A percentile compares a stretch with the other conserved stretches of the same genome.
These are phyloP conservation scores for Cadophora luteo-olivacea DNA, from an alignment of 2,329 filamentous ascomycete genomes.

Conservation along the genomic window DNA sequence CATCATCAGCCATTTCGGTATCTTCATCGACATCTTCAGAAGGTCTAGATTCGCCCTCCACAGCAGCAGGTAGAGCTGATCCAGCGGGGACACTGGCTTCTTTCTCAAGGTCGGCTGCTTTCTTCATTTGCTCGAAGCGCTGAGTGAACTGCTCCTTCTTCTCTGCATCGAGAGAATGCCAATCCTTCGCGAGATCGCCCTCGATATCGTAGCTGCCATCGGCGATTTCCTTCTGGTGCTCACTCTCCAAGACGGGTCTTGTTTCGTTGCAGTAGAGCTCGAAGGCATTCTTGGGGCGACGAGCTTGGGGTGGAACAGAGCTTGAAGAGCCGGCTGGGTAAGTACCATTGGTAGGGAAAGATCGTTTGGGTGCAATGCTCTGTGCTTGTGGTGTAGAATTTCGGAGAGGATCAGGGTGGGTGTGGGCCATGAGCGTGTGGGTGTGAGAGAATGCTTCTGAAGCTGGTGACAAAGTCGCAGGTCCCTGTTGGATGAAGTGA, in stretches of 20 bases:
- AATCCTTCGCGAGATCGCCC: slow-evolving; percentile 37
- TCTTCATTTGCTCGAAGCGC: slow-evolving; percentile 43
- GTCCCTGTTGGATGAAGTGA: slow-evolving; percentile 55
- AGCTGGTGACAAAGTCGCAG: slow-evolving; percentile 54
- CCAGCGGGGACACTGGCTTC: slow-evolving; percentile 27
- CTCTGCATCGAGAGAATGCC: slow-evolving; percentile 37
- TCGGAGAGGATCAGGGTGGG: slow-evolving; percentile 46
- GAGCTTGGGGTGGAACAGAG: slow-evolving; percentile 24
- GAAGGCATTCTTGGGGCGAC: slow-evolving; percentile 38
- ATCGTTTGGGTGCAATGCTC: slow-evolving; percentile 29
- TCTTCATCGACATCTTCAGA: slow-evolving; percentile 41
- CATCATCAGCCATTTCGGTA: slow-evolving; percentile 45
- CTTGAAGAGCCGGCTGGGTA: slow-evolving; percentile 19
- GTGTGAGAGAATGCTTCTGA: slow-evolving; percentile 61
- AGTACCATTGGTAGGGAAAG: slow-evolving; percentile 46
- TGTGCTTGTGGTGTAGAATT: slow-evolving; percentile 42
- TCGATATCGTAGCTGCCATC: slow-evolving; percentile 42
- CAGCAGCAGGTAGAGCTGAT: slow-evolving; percentile 30
- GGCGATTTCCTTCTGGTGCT: slow-evolving; percentile 37
- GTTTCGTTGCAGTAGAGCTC: slow-evolving; percentile 42
- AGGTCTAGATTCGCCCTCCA: slow-evolving; percentile 31
- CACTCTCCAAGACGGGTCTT: slow-evolving; percentile 34
- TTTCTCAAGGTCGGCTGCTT: slow-evolving; percentile 34
- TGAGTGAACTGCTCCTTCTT: slow-evolving; percentile 35
- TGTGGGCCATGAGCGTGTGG: slow-evolving; percentile 9